phyloP scores from a whole-genome alignment of 2,329 filamentous ascomycete genomes.

The Cladophialophora chaetospira region DNA sequence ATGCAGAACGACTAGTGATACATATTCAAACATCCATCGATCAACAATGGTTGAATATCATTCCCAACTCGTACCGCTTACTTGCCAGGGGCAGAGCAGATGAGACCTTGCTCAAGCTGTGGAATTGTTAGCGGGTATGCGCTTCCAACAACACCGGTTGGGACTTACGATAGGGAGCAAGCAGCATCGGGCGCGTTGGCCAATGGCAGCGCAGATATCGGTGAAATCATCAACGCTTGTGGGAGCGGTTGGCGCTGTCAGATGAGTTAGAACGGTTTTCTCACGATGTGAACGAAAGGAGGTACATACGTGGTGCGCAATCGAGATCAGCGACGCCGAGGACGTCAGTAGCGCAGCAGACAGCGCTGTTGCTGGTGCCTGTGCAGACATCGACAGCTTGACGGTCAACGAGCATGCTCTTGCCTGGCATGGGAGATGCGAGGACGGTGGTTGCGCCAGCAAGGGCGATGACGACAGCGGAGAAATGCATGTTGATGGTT shows the following conservation, averaged over 20 bases:
- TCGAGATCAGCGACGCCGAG: conserved; percentile 60
- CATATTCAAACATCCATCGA: no score
- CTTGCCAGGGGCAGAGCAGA: conserved; percentile 28
- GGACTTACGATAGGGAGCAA: conserved; percentile 49
- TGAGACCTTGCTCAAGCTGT: conserved; percentile 27
- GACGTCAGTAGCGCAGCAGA: conserved; percentile 65
- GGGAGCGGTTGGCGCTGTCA: conserved; percentile 37
- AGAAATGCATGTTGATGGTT: conserved; percentile 30
- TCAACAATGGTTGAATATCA: no score
- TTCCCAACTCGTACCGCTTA: conserved; percentile 24
- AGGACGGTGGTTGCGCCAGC: conserved; percentile 22
- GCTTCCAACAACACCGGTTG: background rate
- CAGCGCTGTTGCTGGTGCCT: conserved; percentile 39
- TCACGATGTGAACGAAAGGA: no score
- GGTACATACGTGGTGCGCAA: conserved; percentile 56
- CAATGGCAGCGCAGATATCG: conserved; percentile 50
- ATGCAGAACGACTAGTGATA: background rate
- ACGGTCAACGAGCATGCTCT: conserved; percentile 23
- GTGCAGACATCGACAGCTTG: conserved; percentile 24
- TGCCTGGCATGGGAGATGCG: conserved; percentile 30
- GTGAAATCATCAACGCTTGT: conserved; percentile 47
- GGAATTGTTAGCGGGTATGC: background rate
- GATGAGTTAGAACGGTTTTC: no score
- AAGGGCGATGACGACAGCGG: conserved; percentile 26
- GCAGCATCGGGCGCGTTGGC: conserved; percentile 62